These are phyloP conservation scores for Cetradonia linearis DNA, from an alignment of 495 filamentous ascomycete species.

Conservation along the genomic window DNA sequence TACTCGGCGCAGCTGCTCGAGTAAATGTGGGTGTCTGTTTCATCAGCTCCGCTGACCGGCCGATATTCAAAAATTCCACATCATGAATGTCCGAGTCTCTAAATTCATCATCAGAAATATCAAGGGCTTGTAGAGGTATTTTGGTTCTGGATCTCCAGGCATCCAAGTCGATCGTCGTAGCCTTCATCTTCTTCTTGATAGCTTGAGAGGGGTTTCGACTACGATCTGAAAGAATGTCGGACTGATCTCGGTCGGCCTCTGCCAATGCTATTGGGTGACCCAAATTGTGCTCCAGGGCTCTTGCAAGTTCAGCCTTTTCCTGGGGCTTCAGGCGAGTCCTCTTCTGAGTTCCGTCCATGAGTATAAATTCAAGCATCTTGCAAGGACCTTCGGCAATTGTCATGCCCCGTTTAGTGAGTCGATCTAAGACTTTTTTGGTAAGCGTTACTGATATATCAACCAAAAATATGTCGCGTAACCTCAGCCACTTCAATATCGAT, in stretches of 20 bases:
- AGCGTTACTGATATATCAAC: slow-evolving; percentile 59
- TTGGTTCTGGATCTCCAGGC: slow-evolving; percentile 30
- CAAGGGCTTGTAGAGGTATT: slow-evolving; percentile 21
- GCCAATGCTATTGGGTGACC: slow-evolving; percentile 43
- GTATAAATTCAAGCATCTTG: slow-evolving; percentile 50
- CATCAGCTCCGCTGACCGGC: slow-evolving; percentile 40
- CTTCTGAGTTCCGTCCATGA: slow-evolving; percentile 23
- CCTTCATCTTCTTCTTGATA: slow-evolving; percentile 44
- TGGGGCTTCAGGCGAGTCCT: slow-evolving; percentile 63
- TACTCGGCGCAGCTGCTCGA: slow-evolving; percentile 31
- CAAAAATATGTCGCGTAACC: slow-evolving; percentile 76
- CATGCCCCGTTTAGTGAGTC: slow-evolving; percentile 60
- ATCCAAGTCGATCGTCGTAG: slow-evolving; percentile 59
- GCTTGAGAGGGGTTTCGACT: slow-evolving; percentile 15
- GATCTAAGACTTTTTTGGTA: slow-evolving; percentile 59
- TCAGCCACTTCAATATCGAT: slow-evolving; percentile 69
- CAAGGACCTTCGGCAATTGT: slow-evolving; percentile 51
- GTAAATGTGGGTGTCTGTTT: slow-evolving; percentile 35
- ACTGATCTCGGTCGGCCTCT: slow-evolving; percentile 23
- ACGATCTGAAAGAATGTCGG: slow-evolving; percentile 13
- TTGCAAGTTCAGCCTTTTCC: slow-evolving; percentile 72
- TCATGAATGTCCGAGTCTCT: slow-evolving; percentile 34
- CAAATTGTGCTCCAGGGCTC: slow-evolving; percentile 67
- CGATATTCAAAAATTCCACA: slow-evolving; percentile 36
- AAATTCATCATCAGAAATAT: slow-evolving; percentile 40